These are phyloP conservation scores for Fusarium armeniacum DNA, from an alignment of 2,329 filamentous ascomycete genomes.

Conservation along the genomic window DNA sequence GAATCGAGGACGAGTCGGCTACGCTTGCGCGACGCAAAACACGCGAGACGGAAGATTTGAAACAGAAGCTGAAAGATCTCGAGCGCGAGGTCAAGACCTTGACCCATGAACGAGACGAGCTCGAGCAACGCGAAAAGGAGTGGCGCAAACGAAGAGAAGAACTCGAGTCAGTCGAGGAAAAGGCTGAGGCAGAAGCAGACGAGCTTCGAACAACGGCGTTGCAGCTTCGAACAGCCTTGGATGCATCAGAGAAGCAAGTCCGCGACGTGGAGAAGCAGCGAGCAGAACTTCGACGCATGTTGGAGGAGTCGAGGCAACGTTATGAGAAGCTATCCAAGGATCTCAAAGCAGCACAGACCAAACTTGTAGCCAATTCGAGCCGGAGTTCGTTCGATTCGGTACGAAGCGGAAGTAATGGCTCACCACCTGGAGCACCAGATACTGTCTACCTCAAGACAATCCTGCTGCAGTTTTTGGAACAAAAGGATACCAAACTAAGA, in stretches of 20 bases:
- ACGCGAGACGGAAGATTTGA: slow-evolving; percentile 89
- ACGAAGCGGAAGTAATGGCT: slow-evolving; percentile 54
- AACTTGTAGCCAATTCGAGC: slow-evolving; percentile 62
- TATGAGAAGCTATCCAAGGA: slow-evolving; percentile 85
- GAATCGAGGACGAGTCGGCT: slow-evolving; percentile 90
- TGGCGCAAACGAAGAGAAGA: slow-evolving; percentile 81
- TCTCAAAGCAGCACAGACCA: slow-evolving; percentile 66
- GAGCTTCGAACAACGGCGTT: slow-evolving; percentile 84
- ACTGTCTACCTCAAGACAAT: slow-evolving; percentile 84
- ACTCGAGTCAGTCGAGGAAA: slow-evolving; percentile 77
- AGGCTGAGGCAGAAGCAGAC: slow-evolving; percentile 77
- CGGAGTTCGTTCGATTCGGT: slow-evolving; percentile 59
- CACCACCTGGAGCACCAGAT: slow-evolving; percentile 56
- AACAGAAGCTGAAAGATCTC: slow-evolving; percentile 81
- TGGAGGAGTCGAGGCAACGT: slow-evolving; percentile 82
- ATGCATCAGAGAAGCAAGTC: slow-evolving; percentile 88
- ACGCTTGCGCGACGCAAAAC: slow-evolving; percentile 80
- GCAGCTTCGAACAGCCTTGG: slow-evolving; percentile 82
- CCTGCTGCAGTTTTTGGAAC: slow-evolving; percentile 83
- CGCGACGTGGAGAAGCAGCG: slow-evolving; percentile 88
- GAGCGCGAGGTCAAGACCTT: slow-evolving; percentile 82
- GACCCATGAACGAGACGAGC: slow-evolving; percentile 80
- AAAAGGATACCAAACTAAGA: slow-evolving; percentile 82
- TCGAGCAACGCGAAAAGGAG: slow-evolving; percentile 80
- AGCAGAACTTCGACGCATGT: slow-evolving; percentile 77